A percentile compares a stretch with the other conserved stretches of the same genome.
These are phyloP conservation scores for Starmera caribaea DNA, from an alignment of 805 yeast genomes.

Conservation along the genomic window DNA sequence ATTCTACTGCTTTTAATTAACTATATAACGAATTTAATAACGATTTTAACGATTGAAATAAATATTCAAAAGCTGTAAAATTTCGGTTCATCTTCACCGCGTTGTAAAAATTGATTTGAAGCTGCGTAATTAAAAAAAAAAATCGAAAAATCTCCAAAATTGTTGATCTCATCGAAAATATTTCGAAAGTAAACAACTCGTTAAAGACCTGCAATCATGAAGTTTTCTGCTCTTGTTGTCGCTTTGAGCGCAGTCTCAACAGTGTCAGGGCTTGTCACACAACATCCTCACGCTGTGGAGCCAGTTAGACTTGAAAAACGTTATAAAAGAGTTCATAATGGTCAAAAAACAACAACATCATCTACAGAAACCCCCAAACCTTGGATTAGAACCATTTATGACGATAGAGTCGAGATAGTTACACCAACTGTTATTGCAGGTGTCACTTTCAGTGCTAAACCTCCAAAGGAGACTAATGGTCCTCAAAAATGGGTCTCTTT, in stretches of 20 bases:
- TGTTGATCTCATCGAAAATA: too few relatives aligned
- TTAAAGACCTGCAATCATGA: too few relatives aligned
- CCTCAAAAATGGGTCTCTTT: slow-evolving; percentile 76
- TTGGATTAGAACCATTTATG: slow-evolving; percentile 68
- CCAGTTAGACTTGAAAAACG: slow-evolving; percentile 10
- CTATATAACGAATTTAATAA: too few relatives aligned
- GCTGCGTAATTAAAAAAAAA: too few relatives aligned
- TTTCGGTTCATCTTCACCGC: too few relatives aligned
- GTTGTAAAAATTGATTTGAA: too few relatives aligned
- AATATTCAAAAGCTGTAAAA: too few relatives aligned
- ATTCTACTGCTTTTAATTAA: too few relatives aligned
- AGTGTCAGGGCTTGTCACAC: not conserved
- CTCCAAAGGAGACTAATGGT: slow-evolving; percentile 42
- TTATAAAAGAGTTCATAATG: slow-evolving; percentile 21
- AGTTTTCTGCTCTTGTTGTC: not conserved
- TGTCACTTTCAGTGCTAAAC: slow-evolving; percentile 41
- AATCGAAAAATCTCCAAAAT: too few relatives aligned
- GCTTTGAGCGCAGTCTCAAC: not conserved
- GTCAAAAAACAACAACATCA: slow-evolving; percentile 23
- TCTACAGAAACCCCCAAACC: slow-evolving; percentile 38
- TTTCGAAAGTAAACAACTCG: too few relatives aligned
- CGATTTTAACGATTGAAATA: too few relatives aligned
- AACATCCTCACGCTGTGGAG: slow-evolving; percentile 1
- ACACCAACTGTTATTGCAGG: slow-evolving; percentile 60
- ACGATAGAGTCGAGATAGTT: slow-evolving; percentile 45